phyloP scores from a whole-genome alignment of 306 rosid species.

The Malus sylvestris region DNA sequence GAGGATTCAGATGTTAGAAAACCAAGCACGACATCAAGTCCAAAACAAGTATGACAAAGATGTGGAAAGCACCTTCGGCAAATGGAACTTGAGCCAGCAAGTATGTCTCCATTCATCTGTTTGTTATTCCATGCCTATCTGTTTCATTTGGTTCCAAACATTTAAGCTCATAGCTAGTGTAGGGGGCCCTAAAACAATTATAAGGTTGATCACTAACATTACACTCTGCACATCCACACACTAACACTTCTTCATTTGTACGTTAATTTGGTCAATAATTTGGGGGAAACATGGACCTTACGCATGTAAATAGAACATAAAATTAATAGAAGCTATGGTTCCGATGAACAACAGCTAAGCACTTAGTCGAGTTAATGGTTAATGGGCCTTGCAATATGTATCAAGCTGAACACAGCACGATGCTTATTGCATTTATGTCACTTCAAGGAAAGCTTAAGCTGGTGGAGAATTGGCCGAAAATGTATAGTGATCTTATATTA shows the following conservation, averaged over 20 bases:
- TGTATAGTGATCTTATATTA: background rate
- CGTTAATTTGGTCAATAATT: background rate
- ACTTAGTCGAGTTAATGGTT: background rate
- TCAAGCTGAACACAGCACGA: background rate
- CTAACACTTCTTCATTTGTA: background rate
- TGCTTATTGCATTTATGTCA: background rate
- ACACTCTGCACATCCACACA: background rate
- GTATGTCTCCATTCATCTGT: slow-evolving; percentile 38
- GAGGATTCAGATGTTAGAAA: slow-evolving; percentile 89
- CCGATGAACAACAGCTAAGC: background rate
- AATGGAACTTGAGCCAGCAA: slow-evolving; percentile 47
- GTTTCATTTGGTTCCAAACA: background rate
- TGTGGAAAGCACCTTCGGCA: slow-evolving; percentile 51
- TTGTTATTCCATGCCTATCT: background rate
- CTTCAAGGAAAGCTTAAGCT: background rate
- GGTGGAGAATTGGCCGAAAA: background rate
- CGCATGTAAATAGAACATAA: background rate
- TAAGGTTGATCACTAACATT: background rate
- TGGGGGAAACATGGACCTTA: background rate
- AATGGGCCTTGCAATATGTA: background rate
- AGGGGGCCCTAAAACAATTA: background rate
- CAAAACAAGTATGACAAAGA: slow-evolving; percentile 65
- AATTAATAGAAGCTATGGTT: background rate
- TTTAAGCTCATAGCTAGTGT: background rate
- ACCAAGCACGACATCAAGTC: slow-evolving; percentile 68